A percentile compares a stretch with the other conserved stretches of the same genome.
These are phyloP conservation scores for Penicillium bialowiezense DNA, from an alignment of 495 filamentous ascomycete species.

Conservation along the genomic window DNA sequence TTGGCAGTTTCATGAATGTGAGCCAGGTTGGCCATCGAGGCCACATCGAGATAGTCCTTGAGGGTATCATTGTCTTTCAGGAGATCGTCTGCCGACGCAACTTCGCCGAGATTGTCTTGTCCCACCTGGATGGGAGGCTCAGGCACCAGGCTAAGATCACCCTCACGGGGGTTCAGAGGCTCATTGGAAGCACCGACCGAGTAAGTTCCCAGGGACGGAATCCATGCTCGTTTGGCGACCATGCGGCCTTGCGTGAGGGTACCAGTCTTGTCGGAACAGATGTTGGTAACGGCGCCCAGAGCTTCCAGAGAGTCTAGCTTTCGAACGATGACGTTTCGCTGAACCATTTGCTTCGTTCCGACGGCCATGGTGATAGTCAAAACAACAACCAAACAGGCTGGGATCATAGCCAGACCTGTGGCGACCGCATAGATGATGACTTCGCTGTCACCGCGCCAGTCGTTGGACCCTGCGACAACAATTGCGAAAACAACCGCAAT, in stretches of 20 bases:
- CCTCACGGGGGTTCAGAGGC: constrained; percentile 54
- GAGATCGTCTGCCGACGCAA: constrained; percentile 28
- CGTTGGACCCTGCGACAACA: constrained; percentile 61
- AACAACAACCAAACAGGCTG: constrained; percentile 72
- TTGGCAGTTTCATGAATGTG: constrained; percentile 48
- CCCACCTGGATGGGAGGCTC: constrained; percentile 33
- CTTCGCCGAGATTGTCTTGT: constrained; percentile 14
- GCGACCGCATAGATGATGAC: constrained; percentile 72
- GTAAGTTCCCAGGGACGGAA: constrained; percentile 63
- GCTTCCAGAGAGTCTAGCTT: constrained; percentile 66
- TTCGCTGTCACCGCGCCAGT: constrained; percentile 57
- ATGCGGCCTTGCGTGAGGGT: constrained; percentile 72
- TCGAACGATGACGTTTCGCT: constrained; percentile 65
- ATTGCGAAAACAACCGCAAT: constrained; percentile 69
- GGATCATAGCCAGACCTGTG: constrained; percentile 67
- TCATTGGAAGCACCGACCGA: constrained; percentile 54
- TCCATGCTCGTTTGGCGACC: constrained; percentile 80
- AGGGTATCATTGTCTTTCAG: constrained; percentile 40
- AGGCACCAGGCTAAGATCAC: constrained; percentile 44
- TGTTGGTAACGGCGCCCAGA: constrained; percentile 66
- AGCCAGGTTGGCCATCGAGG: constrained; percentile 65
- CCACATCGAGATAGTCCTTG: constrained; percentile 56
- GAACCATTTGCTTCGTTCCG: constrained; percentile 69
- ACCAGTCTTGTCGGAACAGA: constrained; percentile 73
- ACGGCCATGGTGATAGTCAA: constrained; percentile 75